phyloP scores from a whole-genome alignment of 225 moss, liverwort and hornwort genomes.

The Sphagnum contortum region DNA sequence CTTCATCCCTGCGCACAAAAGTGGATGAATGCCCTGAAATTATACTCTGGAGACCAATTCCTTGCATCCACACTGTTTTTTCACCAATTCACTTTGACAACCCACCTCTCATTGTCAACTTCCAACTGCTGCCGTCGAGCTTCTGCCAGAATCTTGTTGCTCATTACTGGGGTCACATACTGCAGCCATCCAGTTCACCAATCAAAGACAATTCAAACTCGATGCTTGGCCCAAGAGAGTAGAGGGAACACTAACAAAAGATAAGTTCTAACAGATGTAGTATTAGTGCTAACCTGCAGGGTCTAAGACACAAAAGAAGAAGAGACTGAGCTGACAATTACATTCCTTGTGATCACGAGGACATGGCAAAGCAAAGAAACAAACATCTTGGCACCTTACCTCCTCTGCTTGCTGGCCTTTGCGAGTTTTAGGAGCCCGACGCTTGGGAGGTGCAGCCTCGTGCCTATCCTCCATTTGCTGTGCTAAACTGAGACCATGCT shows the following conservation, averaged over 20 bases:
- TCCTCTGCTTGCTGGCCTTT: slow-evolving; percentile 66
- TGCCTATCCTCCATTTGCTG: slow-evolving; percentile 63
- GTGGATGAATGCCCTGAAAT: neutral
- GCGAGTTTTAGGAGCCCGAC: slow-evolving; percentile 40
- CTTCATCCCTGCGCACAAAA: slow-evolving; percentile 59
- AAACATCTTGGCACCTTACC: slow-evolving; percentile 18
- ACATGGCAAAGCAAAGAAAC: neutral
- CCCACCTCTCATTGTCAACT: slow-evolving; percentile 76
- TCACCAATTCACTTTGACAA: too few species aligned
- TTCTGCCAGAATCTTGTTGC: slow-evolving; percentile 75
- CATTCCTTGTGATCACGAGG: neutral
- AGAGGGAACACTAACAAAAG: too few species aligned
- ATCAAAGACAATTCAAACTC: neutral
- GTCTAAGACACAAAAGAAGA: too few species aligned
- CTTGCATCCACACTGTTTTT: too few species aligned
- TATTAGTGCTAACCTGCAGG: too few species aligned
- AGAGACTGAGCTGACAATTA: too few species aligned
- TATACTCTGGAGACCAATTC: too few species aligned
- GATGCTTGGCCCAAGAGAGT: too few species aligned
- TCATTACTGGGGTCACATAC: slow-evolving; percentile 75
- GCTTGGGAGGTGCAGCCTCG: slow-evolving; percentile 57
- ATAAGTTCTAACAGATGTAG: too few species aligned
- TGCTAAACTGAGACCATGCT: slow-evolving; percentile 54
- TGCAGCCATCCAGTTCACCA: slow-evolving; percentile 17
- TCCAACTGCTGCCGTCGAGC: slow-evolving; percentile 87